These are phyloP conservation scores for Fomitopsis palustris DNA, from an alignment of 1,284 basidiomycete genomes.

Conservation along the genomic window DNA sequence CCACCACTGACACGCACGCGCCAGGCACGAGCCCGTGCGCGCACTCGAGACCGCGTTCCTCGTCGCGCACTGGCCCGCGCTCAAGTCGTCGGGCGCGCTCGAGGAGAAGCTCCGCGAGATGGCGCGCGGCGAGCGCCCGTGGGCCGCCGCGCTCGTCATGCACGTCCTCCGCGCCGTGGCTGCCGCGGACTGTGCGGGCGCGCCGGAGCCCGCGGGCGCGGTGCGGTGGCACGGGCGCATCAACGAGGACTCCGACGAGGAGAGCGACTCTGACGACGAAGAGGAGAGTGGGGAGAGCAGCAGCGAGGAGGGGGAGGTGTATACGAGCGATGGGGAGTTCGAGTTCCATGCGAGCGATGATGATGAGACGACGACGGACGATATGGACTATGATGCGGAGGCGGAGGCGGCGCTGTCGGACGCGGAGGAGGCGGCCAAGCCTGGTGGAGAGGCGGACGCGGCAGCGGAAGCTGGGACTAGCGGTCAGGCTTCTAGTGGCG, in stretches of 20 bases:
- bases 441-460: not conserved
- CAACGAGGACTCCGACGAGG: not conserved
- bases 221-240: not conserved
- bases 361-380: not conserved
- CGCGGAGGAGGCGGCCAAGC: not conserved
- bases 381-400: not conserved
- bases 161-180: not conserved
- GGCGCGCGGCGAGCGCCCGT: not conserved
- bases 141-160: not conserved
- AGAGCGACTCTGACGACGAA: not conserved
- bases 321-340: not conserved
- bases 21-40: not conserved
- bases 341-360: not conserved
- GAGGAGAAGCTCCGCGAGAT: not conserved
- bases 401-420: not conserved
- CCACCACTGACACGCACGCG: not conserved
- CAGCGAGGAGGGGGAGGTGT: not conserved
- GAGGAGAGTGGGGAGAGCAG: not conserved
- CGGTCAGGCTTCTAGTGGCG: no score
- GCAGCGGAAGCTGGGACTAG: no score
- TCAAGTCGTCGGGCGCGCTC: not conserved
- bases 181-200: not conserved
- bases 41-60: not conserved
- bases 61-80: not conserved
- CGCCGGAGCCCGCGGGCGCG: not conserved